Base-by-base conservation (phyloP, 805 yeast genomes). In the Saturnispora dispora region DNA sequence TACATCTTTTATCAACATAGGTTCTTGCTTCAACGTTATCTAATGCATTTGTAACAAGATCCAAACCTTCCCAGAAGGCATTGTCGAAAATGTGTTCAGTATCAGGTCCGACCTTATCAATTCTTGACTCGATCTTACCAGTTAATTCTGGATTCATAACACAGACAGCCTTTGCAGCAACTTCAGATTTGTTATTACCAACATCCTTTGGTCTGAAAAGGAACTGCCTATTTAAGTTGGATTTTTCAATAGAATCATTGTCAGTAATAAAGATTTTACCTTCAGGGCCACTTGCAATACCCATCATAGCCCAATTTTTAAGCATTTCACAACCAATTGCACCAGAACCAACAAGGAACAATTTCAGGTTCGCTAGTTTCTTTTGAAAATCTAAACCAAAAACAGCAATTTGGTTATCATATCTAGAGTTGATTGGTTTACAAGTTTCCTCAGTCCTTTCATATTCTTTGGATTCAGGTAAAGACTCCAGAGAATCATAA, bases 271-370 rank as follows among this genome's bases (percentile, higher is more conserved):
- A 70, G 54, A 93, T 86, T 60, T 80, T 77, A 61, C 99, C 99
- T 3, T 85, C 68, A 39, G 90, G 88, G 41, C 98, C 98, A 23
- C 95, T 77, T 35, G 96, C 98, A 49, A 93, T 72, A 44, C 99
- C 99, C 79, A 90, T 77, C 78, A 93, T 77, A 5, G 99, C 96
- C 98, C 98, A 93, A 64, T 88, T 90, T 71, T 93, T 93, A 62
- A 93, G 75, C 90, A 93, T 91, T 71, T 93, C 99, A 73, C 99
- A 93, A 39, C 99, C 99, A 73, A 93, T 93, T 18, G 99, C 99
- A 65, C 99, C 99, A 1, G 97, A 77, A 44, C 99, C 99, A 40
- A 93, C 99, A 58, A 93, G 73, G 68, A 93, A 91, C 3, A 90
- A 88, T 62, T 81, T 84, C 56, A 85, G 71, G 67, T 90, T 88